Base-by-base conservation (phyloP, 805 yeast genomes). In the Metschnikowia koreensis region DNA sequence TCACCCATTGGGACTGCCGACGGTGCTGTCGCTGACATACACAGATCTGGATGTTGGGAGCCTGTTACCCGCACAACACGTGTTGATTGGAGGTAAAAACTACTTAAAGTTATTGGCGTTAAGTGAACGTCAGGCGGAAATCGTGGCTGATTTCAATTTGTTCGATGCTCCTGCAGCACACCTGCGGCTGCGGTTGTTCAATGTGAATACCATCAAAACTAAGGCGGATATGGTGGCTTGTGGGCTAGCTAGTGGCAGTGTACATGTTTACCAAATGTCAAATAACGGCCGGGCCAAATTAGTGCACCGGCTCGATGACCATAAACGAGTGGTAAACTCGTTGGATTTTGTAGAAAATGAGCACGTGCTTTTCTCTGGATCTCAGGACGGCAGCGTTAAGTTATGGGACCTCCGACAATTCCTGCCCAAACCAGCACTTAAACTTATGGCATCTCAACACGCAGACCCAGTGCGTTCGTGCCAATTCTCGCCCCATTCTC, bases 361-460 rank as follows among this genome's bases (percentile, higher is more conserved):
- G 6, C 56, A 57, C 47, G 65, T 69, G 41, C 53, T 75, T 9
- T 60, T 74, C 17, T 71, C 76, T 1, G 96, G 94, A 2, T 86
- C 92, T 0, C 94, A 87, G 67, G 94, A 87, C 69, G 94, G 94
- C 4, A 74, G 83, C 15, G 82, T 87, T 54, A 84, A 86, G 58
- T 65, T 87, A 5, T 88, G 94, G 93, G 96, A 88, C 66, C 65
- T 85, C 47, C 70, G 89, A 44, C 61, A 74, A 39, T 70, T 73
- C 34, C 64, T 66, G 43, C 73, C 69, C 34, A 79, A 71, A 59
- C 82, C 87, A 17, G 72, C 71, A 22, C 55, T 76, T 47, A 76
- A 82, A 8, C 77, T 87, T 53, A 47, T 57, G 39, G 63, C 76
- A 7, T 69, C 71, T 46, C 82, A 87, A 15, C 83, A 83, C 44